Base-by-base conservation (phyloP, 2,329 filamentous ascomycete species). In the Fusarium xyrophilum region DNA sequence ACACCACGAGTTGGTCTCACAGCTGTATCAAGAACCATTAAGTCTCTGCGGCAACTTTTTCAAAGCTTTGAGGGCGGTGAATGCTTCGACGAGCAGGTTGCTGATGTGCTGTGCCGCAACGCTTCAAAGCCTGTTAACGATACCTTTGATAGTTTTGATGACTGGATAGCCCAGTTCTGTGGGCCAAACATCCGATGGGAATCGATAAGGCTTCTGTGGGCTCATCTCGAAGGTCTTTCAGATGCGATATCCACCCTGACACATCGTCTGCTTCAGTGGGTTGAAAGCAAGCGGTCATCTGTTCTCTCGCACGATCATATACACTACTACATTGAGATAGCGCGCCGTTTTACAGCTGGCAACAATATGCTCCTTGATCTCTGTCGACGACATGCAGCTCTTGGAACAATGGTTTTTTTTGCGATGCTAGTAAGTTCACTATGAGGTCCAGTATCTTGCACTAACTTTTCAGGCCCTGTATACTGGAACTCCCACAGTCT, bases 171-270 rank as follows among this genome's bases (percentile, higher is more conserved):
- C 1, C 79, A 82, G 46, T 81, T 83, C 56, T 75, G 73, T 2
- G 82, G 81, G 0, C 67, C 65, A 0, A 78, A 78, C 11, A 65
- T 82, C 28, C 74, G 82, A 14, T 84, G 82, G 82, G 82, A 84
- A 59, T 77, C 79, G 0, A 54, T 84, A 8, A 81, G 81, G 0
- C 58, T 82, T 6, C 61, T 82, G 2, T 83, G 71, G 74, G 67
- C 70, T 47, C 67, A 69, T 42, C 19, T 63, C 13, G 66, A 69
- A 32, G 53, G 66, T 3, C 19, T 69, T 6, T 69, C 61, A 8
- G 66, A 69, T 39, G 66, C 66, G 8, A 23, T 69, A 9, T 65
- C 48, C 7, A 50, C 66, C 25, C 43, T 69, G 13, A n/a, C 38
- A 21, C 27, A 47, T 30, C 62, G 57, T 9, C 28, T 60, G 52